Evolutionary conservation across 768 basidiomycete genomes (phyloP), one percentile per base, ranked within the genome.

Genomic region (Rhodosporidiobolus odoratus): DNA sequence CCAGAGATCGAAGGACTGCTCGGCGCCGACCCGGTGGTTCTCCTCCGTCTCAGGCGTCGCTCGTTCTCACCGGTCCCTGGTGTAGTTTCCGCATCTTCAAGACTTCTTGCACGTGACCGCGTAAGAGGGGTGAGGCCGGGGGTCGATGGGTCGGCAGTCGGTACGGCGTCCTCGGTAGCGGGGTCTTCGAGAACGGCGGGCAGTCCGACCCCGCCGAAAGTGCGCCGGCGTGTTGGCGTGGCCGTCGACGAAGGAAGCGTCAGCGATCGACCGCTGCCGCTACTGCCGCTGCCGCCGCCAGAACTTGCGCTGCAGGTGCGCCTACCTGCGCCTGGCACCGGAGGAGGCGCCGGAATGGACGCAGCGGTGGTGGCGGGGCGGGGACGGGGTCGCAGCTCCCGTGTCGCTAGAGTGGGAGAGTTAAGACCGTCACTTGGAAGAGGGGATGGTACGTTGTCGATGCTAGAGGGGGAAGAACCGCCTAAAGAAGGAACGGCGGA

Each of bases 401-500:
- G 45, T 0, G 47, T 43, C 1, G 62, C n/a, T n/a, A n/a, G n/a
- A n/a, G n/a, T n/a, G 38, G 9, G 45, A 25, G 19, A 16, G 37
- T 34, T 54, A 30, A 58, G 34, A 15, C 45, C 56, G 37, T 59
- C 56, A 13, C 4, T 3, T 10, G 65, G 34, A 4, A 47, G 35
- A 4, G 45, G 35, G 34, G 50, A n/a, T 0, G 37, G 23, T 0
- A 35, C 25, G 56, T 27, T 25, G 59, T 9, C 16, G 9, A n/a
- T 1, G 52, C n/a, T 35, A 12, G 47, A 12, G 6, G 27, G 23
- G 25, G 68, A 54, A 16, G 57, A 32, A 0, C 27, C 48, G 40
- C 23, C n/a, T 27, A 50, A 21, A 19, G 50, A 30, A 5, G 62
- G 47, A 6, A 25, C 43, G 53, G 64, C 69, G 1, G 69, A 70